Evolutionary conservation across 352 stramenopile species (phyloP).

Genomic region (Phytophthora gonapodyides): DNA sequence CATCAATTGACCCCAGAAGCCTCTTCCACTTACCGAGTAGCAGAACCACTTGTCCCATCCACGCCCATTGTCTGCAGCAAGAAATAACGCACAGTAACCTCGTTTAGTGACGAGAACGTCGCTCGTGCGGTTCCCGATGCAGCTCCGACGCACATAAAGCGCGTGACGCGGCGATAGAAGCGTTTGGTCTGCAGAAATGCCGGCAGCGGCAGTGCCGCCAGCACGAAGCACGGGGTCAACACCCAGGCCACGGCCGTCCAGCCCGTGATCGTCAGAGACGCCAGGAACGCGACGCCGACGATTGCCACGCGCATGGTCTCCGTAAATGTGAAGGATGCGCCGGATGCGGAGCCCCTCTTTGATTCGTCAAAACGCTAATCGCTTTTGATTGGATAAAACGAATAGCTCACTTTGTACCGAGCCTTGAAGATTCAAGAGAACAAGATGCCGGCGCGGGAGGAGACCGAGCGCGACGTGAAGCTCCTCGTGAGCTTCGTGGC

Average conservation of each 20-base stretch:
- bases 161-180: constrained; percentile 57
- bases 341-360: neutral
- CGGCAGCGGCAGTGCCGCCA: constrained; percentile 42
- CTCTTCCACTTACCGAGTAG: constrained; percentile 48
- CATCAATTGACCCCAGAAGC: constrained; percentile 1
- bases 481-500: constrained; percentile 81
- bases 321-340: no score
- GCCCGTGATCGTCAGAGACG: constrained; percentile 54
- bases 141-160: constrained; percentile 51
- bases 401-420: neutral
- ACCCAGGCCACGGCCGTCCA: constrained; percentile 58
- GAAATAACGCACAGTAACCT: constrained; percentile 4
- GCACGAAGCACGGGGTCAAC: constrained; percentile 61
- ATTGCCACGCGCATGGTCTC: constrained; percentile 46
- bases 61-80: constrained; percentile 68
- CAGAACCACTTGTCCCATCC: constrained; percentile 75
- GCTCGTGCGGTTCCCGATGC: neutral
- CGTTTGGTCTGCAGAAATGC: constrained; percentile 27
- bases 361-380: no score
- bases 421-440: constrained; percentile 23
- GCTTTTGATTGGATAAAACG: neutral
- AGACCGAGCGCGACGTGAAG: constrained; percentile 57
- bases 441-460: constrained; percentile 30
- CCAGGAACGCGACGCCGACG: constrained; percentile 54
- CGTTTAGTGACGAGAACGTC: neutral